Conservation (phyloP, 2,329 filamentous ascomycete genomes). For the Nectriaceae sp. region DNA sequence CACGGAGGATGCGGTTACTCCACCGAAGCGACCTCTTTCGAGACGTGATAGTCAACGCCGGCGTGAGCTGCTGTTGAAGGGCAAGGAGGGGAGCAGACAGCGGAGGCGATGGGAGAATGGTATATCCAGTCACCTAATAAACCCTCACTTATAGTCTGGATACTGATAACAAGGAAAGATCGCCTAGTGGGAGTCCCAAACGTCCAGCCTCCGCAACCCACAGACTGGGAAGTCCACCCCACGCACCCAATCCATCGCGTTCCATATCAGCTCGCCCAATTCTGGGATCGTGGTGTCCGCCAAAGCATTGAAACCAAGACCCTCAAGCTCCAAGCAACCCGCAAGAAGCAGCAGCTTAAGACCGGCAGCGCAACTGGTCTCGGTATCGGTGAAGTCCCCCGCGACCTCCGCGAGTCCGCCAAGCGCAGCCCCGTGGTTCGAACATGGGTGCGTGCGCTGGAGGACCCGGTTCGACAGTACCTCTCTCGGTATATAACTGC, state of each 20-base stretch:
- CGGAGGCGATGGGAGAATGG: slow-evolving; percentile 94
- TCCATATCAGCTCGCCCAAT: slow-evolving; percentile 85
- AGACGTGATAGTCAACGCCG: slow-evolving; percentile 57
- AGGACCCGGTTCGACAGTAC: slow-evolving; percentile 80
- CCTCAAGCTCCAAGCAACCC: slow-evolving; percentile 40
- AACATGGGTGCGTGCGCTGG: slow-evolving; percentile 78
- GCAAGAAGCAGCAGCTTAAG: slow-evolving; percentile 48
- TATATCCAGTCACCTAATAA: slow-evolving; percentile 38
- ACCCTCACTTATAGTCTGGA: not conserved
- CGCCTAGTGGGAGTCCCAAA: slow-evolving; percentile 85
- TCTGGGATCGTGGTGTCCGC: slow-evolving; percentile 69
- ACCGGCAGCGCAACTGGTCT: slow-evolving; percentile 43
- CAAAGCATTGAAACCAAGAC: slow-evolving; percentile 52
- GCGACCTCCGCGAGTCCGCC: slow-evolving; percentile 76
- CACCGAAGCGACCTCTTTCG: slow-evolving; percentile 48
- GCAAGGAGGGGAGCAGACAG: slow-evolving; percentile 86
- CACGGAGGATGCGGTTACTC: slow-evolving; percentile 27
- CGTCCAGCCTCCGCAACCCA: slow-evolving; percentile 76
- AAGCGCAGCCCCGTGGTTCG: slow-evolving; percentile 81
- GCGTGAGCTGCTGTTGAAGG: slow-evolving; percentile 79
- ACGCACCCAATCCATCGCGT: slow-evolving; percentile 77
- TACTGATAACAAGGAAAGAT: slow-evolving; percentile 54
- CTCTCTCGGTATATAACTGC: slow-evolving; percentile 61
- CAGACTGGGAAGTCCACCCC: slow-evolving; percentile 81
- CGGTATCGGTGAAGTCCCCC: slow-evolving; percentile 65